Percentiles rank a stretch among this genome's conserved stretches.
phyloP scores from a whole-genome alignment of 2,329 filamentous ascomycete genomes.

The Cladosporium sphaerospermum region DNA sequence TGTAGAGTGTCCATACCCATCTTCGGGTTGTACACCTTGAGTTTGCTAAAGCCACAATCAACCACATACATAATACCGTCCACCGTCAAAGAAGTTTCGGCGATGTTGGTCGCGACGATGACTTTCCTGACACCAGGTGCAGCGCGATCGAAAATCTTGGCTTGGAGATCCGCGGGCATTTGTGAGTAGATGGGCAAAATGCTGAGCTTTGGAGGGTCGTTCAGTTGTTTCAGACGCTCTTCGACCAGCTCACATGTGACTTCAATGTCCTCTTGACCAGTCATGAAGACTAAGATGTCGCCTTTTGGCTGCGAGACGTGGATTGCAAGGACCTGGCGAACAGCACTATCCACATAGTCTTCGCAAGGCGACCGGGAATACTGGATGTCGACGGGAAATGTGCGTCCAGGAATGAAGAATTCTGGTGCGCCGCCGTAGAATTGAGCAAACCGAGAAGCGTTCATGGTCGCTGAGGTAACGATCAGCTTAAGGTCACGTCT shows the following conservation, averaged over 20 bases:
- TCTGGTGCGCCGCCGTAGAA: constrained; percentile 96
- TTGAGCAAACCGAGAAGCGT: constrained; percentile 87
- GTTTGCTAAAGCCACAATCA: constrained; percentile 89
- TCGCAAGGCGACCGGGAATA: constrained; percentile 92
- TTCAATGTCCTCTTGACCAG: constrained; percentile 97
- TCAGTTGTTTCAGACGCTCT: constrained; percentile 79
- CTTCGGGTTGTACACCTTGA: constrained; percentile 97
- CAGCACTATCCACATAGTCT: constrained; percentile 94
- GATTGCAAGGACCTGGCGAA: constrained; percentile 91
- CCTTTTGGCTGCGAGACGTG: constrained; percentile 90
- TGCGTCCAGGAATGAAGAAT: constrained; percentile 91
- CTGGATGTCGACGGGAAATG: constrained; percentile 94
- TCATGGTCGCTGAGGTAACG: constrained; percentile 98
- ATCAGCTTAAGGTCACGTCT: constrained; percentile 91
- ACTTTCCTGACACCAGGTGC: constrained; percentile 89
- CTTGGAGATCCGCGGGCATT: constrained; percentile 96
- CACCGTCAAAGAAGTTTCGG: constrained; percentile 94
- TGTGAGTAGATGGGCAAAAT: constrained; percentile 98
- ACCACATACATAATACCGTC: constrained; percentile 99
- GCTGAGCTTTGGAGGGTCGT: constrained; percentile 88
- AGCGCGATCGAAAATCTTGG: constrained; percentile 94
- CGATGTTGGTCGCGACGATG: constrained; percentile 97
- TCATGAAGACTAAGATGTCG: constrained; percentile 99
- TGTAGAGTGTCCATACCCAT: constrained; percentile 99
- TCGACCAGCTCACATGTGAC: constrained; percentile 89